Evolutionary conservation across 331 rosid genomes (phyloP).

Genomic region (Acacia concinna): DNA sequence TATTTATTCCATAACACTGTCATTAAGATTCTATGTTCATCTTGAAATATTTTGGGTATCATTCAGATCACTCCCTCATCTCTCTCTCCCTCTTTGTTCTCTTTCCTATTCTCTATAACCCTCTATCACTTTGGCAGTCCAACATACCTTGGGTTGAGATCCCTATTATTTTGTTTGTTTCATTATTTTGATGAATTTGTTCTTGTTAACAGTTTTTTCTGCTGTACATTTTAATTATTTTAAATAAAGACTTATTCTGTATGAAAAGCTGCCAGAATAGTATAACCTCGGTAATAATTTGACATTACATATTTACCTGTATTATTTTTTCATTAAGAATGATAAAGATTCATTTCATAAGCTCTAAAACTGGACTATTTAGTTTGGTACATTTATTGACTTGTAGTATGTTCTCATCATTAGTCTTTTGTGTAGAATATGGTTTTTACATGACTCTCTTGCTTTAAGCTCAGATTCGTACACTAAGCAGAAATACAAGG

Average conservation of each 20-base stretch:
- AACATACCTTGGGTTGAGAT: background rate
- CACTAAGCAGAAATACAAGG: slow-evolving; percentile 83
- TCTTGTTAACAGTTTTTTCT: background rate
- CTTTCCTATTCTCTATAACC: background rate
- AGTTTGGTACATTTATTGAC: background rate
- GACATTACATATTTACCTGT: background rate
- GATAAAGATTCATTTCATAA: background rate
- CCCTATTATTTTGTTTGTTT: background rate
- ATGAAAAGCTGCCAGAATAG: background rate
- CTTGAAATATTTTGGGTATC: background rate
- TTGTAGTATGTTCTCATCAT: slow-evolving; percentile 9
- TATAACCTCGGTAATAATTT: background rate
- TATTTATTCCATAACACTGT: too few relatives aligned
- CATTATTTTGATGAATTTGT: background rate
- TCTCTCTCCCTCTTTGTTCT: background rate
- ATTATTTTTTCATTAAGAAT: background rate
- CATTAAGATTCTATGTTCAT: too few relatives aligned
- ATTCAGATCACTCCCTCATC: background rate
- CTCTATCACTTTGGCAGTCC: background rate
- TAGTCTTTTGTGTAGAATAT: slow-evolving; percentile 6
- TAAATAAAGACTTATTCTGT: background rate
- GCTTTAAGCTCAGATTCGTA: slow-evolving; percentile 67
- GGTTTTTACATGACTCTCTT: slow-evolving; percentile 20
- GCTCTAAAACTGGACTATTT: background rate
- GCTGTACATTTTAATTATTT: background rate